phyloP scores from a whole-genome alignment of 2,329 filamentous ascomycete species.

The Epicoccum sorghinum region DNA sequence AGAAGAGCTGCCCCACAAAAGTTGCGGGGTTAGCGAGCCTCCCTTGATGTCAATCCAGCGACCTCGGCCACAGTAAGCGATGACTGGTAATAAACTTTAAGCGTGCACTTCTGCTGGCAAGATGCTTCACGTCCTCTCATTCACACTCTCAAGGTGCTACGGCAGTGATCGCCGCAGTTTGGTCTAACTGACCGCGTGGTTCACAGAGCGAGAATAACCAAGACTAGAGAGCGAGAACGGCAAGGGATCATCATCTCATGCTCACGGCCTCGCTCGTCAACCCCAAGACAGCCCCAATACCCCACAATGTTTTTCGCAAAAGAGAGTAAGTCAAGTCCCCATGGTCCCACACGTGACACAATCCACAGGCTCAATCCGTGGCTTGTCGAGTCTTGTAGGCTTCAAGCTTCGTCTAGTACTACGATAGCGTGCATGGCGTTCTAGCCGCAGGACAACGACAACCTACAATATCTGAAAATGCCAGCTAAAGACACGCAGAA shows the following conservation, averaged over 20 bases:
- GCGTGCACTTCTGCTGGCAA: conserved; percentile 1
- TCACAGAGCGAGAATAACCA: conserved; percentile 11
- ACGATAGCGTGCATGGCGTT: background rate
- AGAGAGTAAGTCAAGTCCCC: conserved; percentile 36
- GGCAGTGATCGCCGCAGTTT: conserved; percentile 7
- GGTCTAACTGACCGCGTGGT: conserved; percentile 12
- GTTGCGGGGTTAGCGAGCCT: conserved; percentile 32
- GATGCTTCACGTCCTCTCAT: conserved; percentile 7
- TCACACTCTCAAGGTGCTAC: conserved; percentile 9
- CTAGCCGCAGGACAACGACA: background rate
- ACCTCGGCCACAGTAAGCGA: conserved; percentile 26
- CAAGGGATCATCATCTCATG: conserved; percentile 5
- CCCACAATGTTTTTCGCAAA: conserved; percentile 40
- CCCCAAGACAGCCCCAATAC: conserved; percentile 5
- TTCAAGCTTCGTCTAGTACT: conserved; percentile 9
- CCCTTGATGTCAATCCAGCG: conserved; percentile 17
- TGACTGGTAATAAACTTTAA: conserved; percentile 1
- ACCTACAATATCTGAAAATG: background rate
- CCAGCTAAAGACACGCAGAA: conserved; percentile 26
- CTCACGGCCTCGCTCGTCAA: background rate
- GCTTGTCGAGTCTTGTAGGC: conserved; percentile 12
- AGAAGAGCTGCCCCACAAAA: conserved; percentile 12
- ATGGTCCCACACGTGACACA: background rate
- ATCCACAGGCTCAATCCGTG: background rate
- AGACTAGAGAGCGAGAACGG: conserved; percentile 4